These are phyloP conservation scores for Truncatella angustata DNA, from an alignment of 2,329 filamentous ascomycete species.

Conservation along the genomic window DNA sequence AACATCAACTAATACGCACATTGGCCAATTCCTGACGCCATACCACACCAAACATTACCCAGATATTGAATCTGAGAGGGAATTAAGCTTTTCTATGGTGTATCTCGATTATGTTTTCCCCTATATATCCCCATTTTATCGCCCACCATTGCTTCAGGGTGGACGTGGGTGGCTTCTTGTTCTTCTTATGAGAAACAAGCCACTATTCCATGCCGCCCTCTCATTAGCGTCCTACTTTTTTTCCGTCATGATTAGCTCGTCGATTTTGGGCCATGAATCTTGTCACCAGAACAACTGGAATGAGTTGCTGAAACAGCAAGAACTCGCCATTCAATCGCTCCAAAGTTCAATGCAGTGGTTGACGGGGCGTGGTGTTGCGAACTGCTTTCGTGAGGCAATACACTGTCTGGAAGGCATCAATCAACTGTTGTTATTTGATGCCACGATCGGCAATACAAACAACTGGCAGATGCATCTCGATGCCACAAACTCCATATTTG, in stretches of 20 bases:
- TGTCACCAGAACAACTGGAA: slow-evolving; percentile 34
- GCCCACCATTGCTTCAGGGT: slow-evolving; percentile 52
- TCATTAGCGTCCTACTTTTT: slow-evolving; percentile 59
- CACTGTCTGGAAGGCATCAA: slow-evolving; percentile 49
- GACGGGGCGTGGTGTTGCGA: slow-evolving; percentile 27
- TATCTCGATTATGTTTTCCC: slow-evolving; percentile 63
- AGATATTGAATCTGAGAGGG: slow-evolving; percentile 14
- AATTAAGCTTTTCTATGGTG: slow-evolving; percentile 46
- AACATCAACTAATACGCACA: not conserved
- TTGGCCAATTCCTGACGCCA: not conserved
- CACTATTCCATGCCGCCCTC: slow-evolving; percentile 56
- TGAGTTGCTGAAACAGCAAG: slow-evolving; percentile 42
- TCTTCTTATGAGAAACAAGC: slow-evolving; percentile 54
- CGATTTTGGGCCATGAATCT: slow-evolving; percentile 29
- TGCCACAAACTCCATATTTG: slow-evolving; percentile 48
- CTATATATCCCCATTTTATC: slow-evolving; percentile 63
- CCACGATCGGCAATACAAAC: slow-evolving; percentile 41
- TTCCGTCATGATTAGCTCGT: slow-evolving; percentile 39
- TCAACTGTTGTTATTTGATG: slow-evolving; percentile 54
- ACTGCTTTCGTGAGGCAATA: slow-evolving; percentile 32
- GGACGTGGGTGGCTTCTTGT: slow-evolving; percentile 61
- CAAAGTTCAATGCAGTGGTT: slow-evolving; percentile 37
- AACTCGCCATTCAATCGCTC: slow-evolving; percentile 42
- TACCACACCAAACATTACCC: not conserved
- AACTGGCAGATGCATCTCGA: slow-evolving; percentile 51